These are phyloP conservation scores for Thymus mandschuricus DNA, from an alignment of 257 asterid genomes.

Conservation along the genomic window DNA sequence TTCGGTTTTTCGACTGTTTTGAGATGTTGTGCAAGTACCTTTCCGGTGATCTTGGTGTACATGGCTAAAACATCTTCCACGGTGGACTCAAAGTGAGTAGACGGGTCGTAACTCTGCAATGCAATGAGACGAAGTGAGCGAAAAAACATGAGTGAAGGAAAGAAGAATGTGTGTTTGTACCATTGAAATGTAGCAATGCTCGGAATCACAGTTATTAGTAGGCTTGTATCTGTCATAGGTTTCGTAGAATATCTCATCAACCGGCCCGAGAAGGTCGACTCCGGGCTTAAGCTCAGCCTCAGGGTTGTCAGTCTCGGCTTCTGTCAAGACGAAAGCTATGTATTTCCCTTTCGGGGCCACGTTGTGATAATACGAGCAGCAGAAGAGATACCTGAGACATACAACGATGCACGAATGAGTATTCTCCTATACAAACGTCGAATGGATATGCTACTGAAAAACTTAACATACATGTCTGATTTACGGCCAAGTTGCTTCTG, in stretches of 20 bases:
- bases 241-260: slow-evolving; percentile 90
- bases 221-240: slow-evolving; percentile 84
- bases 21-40: slow-evolving; percentile 41
- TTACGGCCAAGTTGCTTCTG: slow-evolving; percentile 98
- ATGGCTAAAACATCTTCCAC: slow-evolving; percentile 72
- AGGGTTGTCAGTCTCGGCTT: slow-evolving; percentile 89
- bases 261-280: slow-evolving; percentile 83
- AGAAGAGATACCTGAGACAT: slow-evolving; percentile 80
- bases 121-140: too few relatives aligned
- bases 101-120: slow-evolving; percentile 79
- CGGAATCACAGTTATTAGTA: slow-evolving; percentile 51
- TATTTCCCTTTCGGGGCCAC: slow-evolving; percentile 94
- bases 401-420: background rate
- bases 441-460: slow-evolving; percentile 3
- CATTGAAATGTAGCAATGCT: slow-evolving; percentile 70
- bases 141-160: background rate
- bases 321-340: slow-evolving; percentile 83
- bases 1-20: background rate
- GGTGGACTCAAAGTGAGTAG: slow-evolving; percentile 91
- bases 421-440: background rate
- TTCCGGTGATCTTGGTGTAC: slow-evolving; percentile 88
- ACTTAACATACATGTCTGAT: slow-evolving; percentile 80
- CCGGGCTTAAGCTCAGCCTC: slow-evolving; percentile 94
- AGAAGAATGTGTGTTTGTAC: slow-evolving; percentile 39
- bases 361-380: slow-evolving; percentile 93